These are phyloP conservation scores for Aquilaria yunnanensis DNA, from an alignment of 345 rosid genomes.

Conservation along the genomic window DNA sequence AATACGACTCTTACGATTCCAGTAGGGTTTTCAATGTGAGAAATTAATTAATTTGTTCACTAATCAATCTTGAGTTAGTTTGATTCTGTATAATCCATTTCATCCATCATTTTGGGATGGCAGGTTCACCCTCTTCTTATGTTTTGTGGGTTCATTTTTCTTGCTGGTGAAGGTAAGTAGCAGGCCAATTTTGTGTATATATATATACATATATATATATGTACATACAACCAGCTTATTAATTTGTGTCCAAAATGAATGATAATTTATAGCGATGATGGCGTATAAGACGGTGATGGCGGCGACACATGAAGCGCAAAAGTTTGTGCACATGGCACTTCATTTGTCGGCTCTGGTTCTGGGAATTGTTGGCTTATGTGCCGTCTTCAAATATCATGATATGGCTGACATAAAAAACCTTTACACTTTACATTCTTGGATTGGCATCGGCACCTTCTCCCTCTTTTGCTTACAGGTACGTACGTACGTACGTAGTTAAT, in stretches of 20 bases:
- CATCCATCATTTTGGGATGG: neutral
- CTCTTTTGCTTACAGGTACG: conserved; percentile 64
- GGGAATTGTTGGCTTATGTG: conserved; percentile 68
- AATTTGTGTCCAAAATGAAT: too few relatives aligned
- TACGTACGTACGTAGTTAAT: too few relatives aligned
- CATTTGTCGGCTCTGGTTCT: conserved; percentile 47
- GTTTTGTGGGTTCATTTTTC: conserved; percentile 74
- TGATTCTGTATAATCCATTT: neutral
- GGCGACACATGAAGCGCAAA: conserved; percentile 24
- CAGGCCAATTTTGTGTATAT: too few relatives aligned
- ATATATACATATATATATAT: too few relatives aligned
- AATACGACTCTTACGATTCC: conserved; percentile 45
- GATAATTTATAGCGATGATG: conserved; percentile 57
- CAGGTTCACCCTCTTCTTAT: conserved; percentile 90
- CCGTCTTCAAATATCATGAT: conserved; percentile 76
- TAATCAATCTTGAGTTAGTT: neutral
- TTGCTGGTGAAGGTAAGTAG: conserved; percentile 60
- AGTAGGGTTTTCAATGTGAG: conserved; percentile 74
- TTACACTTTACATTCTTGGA: conserved; percentile 83
- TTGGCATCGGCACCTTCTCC: conserved; percentile 58
- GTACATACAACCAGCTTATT: too few relatives aligned
- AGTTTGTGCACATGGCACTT: conserved; percentile 47
- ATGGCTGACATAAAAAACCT: conserved; percentile 35
- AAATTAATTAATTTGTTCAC: neutral
- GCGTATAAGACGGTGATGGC: conserved; percentile 52